These are phyloP conservation scores for Prunus kanzakura DNA, from an alignment of 306 rosid genomes.

Conservation along the genomic window DNA sequence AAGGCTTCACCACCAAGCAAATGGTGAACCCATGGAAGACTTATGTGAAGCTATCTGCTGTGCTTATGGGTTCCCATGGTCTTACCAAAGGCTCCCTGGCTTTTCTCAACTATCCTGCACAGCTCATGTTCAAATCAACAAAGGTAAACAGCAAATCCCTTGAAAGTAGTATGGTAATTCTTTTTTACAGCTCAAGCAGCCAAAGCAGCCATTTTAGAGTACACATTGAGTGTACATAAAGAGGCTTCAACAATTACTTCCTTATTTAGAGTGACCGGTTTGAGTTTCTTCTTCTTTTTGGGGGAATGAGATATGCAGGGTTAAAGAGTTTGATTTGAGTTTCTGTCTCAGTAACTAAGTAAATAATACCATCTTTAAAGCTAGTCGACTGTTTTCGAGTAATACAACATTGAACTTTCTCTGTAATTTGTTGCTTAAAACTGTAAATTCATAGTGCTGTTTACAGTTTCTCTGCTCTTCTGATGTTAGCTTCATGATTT, in stretches of 20 bases:
- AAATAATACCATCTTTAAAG: neutral
- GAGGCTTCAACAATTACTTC: neutral
- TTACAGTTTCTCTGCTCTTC: neutral
- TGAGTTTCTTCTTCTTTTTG: neutral
- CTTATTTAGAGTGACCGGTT: neutral
- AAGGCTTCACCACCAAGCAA: conserved; percentile 93
- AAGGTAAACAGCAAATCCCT: conserved; percentile 44
- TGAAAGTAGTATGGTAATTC: neutral
- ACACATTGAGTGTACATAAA: neutral
- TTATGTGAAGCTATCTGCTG: conserved; percentile 90
- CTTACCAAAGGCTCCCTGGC: conserved; percentile 97
- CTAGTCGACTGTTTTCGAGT: neutral
- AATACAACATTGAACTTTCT: neutral
- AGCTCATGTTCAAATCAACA: conserved; percentile 96
- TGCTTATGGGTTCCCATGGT: conserved; percentile 96
- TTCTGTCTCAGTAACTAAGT: neutral
- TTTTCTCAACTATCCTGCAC: conserved; percentile 97
- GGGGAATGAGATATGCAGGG: neutral
- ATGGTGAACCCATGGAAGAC: conserved; percentile 99
- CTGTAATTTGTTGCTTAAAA: neutral
- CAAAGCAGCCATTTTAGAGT: conserved; percentile 2
- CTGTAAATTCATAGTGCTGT: neutral
- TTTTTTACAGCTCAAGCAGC: neutral
- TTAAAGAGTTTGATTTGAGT: neutral
- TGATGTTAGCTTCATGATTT: neutral